Percentiles rank a stretch among this genome's conserved stretches.
phyloP scores from a whole-genome alignment of 2,329 filamentous ascomycete species.

The Elsinoe perseae region DNA sequence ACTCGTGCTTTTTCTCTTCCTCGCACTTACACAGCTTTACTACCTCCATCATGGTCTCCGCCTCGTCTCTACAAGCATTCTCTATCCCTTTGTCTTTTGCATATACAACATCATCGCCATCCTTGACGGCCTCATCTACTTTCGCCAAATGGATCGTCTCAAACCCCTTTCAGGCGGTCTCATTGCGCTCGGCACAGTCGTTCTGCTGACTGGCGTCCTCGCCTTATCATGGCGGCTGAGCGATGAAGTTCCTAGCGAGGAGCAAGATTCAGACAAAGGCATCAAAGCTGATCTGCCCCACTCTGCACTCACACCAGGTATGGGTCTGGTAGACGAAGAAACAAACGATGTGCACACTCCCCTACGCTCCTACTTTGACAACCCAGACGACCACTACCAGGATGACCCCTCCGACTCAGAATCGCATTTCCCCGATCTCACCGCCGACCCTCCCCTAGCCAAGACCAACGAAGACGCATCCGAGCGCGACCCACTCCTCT shows the following conservation, averaged over 20 bases:
- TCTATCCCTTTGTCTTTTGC: conserved; percentile 97
- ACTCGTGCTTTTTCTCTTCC: conserved; percentile 66
- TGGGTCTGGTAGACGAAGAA: conserved; percentile 69
- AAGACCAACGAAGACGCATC: conserved; percentile 14
- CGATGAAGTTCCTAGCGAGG: conserved; percentile 50
- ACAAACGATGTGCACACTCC: conserved; percentile 15
- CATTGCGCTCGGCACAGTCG: conserved; percentile 77
- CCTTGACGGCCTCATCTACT: conserved; percentile 93
- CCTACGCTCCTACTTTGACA: conserved; percentile 11
- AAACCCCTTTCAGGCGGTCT: conserved; percentile 66
- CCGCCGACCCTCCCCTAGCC: conserved; percentile 15
- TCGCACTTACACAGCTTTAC: conserved; percentile 87
- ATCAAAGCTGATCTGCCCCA: conserved; percentile 37
- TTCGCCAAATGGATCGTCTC: conserved; percentile 76
- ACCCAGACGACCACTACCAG: conserved; percentile 13
- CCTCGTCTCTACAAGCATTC: conserved; percentile 85
- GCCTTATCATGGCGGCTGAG: conserved; percentile 90
- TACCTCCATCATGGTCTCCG: conserved; percentile 91
- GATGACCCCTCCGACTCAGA: conserved; percentile 18
- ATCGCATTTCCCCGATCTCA: conserved; percentile 17
- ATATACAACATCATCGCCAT: conserved; percentile 99
- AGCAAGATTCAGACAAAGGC: conserved; percentile 48
- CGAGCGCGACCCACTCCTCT: conserved; percentile 18
- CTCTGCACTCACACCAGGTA: conserved; percentile 69
- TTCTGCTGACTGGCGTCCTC: conserved; percentile 79